Evolutionary conservation across 306 rosid species (phyloP), one percentile per base, ranked within the genome.

Genomic region (Senna tora): DNA sequence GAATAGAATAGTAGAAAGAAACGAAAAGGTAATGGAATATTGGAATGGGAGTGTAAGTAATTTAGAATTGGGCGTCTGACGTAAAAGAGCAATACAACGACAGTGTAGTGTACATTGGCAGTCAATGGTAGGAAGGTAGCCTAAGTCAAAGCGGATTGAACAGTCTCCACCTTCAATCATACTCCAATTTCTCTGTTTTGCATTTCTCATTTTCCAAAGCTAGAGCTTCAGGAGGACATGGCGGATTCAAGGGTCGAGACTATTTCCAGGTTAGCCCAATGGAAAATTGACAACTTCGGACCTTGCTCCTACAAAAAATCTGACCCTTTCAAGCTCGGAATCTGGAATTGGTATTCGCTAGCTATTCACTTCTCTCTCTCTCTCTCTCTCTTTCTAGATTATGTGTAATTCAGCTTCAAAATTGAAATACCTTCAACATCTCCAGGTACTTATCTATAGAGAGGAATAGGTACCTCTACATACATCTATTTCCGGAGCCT

Each of bases 271-370:
- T 61, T 87, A 41, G 98, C 96, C 12, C 98, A 88, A 36, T 92
- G 98, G 98, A 87, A 84, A 78, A 84, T 92, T 66, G 93, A 92
- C 39, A 85, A 80, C 51, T 81, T 92, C 21, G 98, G 96, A 25
- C 85, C 87, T 28, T 88, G 79, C 80, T 77, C 82, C 34, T 84
- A 77, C 89, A 84, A 80, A 42, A 90, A 85, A 69, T 92, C 98
- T 17, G 90, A 90, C 2, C 84, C 96, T 67, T 92, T 90, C 79
- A 90, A 84, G 81, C 72, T 92, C 84, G 98, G 98, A 77, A 79
- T 90, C 51, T 92, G 98, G 98, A 90, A 87, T 75, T 92, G 98
- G 98, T 92, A 66, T 38, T 43, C 17, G 17, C 12, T 15, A 3
- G 17, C 12, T 15, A 3, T 0, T 7, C 10, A 39, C 20, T 11